Conservation (phyloP, 352 stramenopile genomes). For the Phytophthora pinifolia region DNA sequence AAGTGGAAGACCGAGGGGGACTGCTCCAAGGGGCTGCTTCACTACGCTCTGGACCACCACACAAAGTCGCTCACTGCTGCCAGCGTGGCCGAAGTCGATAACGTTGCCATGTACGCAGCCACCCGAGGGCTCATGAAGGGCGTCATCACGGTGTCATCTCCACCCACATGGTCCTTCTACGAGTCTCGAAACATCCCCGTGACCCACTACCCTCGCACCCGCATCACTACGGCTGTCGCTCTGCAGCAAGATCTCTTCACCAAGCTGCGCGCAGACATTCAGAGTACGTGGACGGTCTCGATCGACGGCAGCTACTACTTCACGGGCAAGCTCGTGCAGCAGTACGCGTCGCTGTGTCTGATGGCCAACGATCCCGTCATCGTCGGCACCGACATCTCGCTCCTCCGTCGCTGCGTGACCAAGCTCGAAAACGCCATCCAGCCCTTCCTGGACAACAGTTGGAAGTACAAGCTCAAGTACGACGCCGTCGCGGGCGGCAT, state of each 20-base stretch:
- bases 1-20: constrained; percentile 57
- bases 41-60: constrained; percentile 68
- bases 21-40: constrained; percentile 56
- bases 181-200: constrained; percentile 49
- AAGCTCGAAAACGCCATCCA: constrained; percentile 60
- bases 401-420: constrained; percentile 57
- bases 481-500: constrained; percentile 60
- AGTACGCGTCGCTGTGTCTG: constrained; percentile 72
- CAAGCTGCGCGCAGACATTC: constrained; percentile 53
- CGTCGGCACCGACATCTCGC: constrained; percentile 52
- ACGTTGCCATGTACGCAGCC: constrained; percentile 45
- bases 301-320: constrained; percentile 69
- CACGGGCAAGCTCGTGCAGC: constrained; percentile 73
- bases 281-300: constrained; percentile 53
- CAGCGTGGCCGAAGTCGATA: constrained; percentile 37
- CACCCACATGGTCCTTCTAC: constrained; percentile 46
- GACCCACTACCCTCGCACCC: constrained; percentile 56
- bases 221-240: constrained; percentile 39
- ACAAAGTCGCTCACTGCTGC: constrained; percentile 44
- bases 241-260: constrained; percentile 41
- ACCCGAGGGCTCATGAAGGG: constrained; percentile 57
- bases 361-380: constrained; percentile 72
- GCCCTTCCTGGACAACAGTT: constrained; percentile 66
- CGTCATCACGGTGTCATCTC: constrained; percentile 44
- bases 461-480: constrained; percentile 65